A percentile compares a stretch with the other conserved stretches of the same genome.
Conservation (phyloP, 306 rosid genomes). For the Malus asiatica region DNA sequence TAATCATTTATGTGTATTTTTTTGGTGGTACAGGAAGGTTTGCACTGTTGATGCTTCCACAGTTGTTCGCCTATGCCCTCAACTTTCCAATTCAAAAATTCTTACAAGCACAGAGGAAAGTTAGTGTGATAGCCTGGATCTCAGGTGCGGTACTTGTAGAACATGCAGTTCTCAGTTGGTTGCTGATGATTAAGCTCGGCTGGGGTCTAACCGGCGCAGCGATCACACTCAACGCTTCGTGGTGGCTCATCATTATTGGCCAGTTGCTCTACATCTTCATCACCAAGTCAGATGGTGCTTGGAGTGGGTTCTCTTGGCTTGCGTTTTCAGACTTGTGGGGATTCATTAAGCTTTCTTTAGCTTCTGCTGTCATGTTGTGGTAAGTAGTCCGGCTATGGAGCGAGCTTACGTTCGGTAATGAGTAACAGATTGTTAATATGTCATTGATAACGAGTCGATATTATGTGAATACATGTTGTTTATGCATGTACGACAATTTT, state of each 20-base stretch:
- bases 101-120: conserved; percentile 72
- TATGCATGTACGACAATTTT: not conserved
- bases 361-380: conserved; percentile 83
- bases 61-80: conserved; percentile 58
- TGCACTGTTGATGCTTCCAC: conserved; percentile 67
- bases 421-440: not conserved
- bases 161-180: conserved; percentile 52
- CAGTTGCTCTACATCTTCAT: conserved; percentile 47
- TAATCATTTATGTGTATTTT: not conserved
- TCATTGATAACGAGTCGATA: not conserved
- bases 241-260: conserved; percentile 53
- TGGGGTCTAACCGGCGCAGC: conserved; percentile 73
- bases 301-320: conserved; percentile 69
- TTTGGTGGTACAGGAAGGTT: conserved; percentile 41
- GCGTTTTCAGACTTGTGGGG: conserved; percentile 56
- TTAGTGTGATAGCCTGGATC: conserved; percentile 47
- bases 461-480: not conserved
- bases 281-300: conserved; percentile 74
- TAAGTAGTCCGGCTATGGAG: conserved; percentile 3
- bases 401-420: not conserved
- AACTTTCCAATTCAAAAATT: conserved; percentile 71
- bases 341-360: conserved; percentile 65
- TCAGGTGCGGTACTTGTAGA: conserved; percentile 35
- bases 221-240: conserved; percentile 49
- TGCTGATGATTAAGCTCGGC: conserved; percentile 42